Base-by-base conservation (phyloP, 176 grass and related monocot genomes). In the Pharus latifolius region DNA sequence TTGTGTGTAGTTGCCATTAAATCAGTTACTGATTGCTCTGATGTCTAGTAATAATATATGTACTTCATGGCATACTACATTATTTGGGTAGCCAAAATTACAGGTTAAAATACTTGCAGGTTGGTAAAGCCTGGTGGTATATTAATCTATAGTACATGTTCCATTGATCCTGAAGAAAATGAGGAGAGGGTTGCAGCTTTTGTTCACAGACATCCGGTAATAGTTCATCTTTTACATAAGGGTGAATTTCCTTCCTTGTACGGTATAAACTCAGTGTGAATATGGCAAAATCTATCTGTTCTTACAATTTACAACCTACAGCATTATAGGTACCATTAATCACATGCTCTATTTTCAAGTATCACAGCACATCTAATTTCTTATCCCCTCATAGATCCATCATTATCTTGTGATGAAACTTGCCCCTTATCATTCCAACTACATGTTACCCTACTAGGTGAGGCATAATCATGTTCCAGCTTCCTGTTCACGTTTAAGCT, bases 61-160 rank as follows among this genome's bases (percentile, higher is more conserved):
- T 73, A 26, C 56, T 18, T 38, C 4, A 37, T 24, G n/a, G n/a
- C n/a, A n/a, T n/a, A n/a, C n/a, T n/a, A n/a, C n/a, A n/a, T n/a
- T n/a, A n/a, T n/a, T n/a, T n/a, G n/a, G n/a, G n/a, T n/a, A n/a
- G n/a, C 35, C 35, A 38, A 38, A 38, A 38, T 38, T 4, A 38
- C 35, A 38, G 8, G 6, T 38, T 38, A 38, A 9, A 38, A 38
- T 28, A 34, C 49, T 77, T 47, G 31, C 80, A 96, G 92, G 73
- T 68, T 96, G 76, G 92, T 96, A 78, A 96, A 92, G 66, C 83
- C 88, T 49, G 88, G 88, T 70, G 92, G 92, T 42, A 44, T 92
- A 79, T 80, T 96, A 65, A 78, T 96, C 27, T 96, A 96, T 63
- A 89, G 92, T 87, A 96, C 92, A 44, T 96, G 92, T 77, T 96